A percentile compares a stretch with the other conserved stretches of the same genome.
Evolutionary conservation across 441 rosid species (phyloP).

Genomic region (Metrosideros polymorpha): DNA sequence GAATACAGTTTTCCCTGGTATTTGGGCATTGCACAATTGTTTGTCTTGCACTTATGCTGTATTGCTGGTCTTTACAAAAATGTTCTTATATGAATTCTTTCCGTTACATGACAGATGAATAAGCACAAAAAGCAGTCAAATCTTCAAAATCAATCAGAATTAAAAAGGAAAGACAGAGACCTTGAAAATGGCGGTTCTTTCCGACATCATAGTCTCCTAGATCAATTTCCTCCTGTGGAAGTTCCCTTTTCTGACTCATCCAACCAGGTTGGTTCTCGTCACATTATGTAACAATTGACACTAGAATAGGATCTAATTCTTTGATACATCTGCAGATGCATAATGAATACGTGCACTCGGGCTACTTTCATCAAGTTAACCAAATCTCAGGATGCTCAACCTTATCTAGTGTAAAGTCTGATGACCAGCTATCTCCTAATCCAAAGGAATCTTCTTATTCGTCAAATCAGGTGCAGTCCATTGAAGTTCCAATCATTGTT

Average conservation of each 20-base stretch:
- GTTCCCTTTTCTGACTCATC: constrained; percentile 14
- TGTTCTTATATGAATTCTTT: neutral
- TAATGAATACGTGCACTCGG: constrained; percentile 16
- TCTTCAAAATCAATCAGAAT: constrained; percentile 26
- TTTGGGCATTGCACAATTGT: neutral
- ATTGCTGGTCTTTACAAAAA: neutral
- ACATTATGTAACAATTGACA: constrained; percentile 15
- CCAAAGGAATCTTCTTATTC: constrained; percentile 45
- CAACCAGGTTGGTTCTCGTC: constrained; percentile 17
- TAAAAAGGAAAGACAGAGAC: constrained; percentile 28
- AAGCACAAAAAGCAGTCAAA: constrained; percentile 30
- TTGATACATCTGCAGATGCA: constrained; percentile 13
- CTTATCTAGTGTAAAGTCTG: constrained; percentile 39
- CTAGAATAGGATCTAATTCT: constrained; percentile 17
- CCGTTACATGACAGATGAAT: constrained; percentile 29
- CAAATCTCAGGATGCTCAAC: constrained; percentile 40
- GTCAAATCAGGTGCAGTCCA: constrained; percentile 45
- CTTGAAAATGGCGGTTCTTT: constrained; percentile 34
- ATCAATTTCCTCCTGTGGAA: constrained; percentile 23
- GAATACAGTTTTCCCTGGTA: neutral
- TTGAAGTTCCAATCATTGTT: constrained; percentile 31
- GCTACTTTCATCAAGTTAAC: constrained; percentile 27
- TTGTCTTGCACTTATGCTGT: neutral
- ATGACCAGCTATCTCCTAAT: constrained; percentile 30
- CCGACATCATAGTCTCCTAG: constrained; percentile 20